Conservation (phyloP, 169 alveolate genomes). For the Eimeria praecox region DNA sequence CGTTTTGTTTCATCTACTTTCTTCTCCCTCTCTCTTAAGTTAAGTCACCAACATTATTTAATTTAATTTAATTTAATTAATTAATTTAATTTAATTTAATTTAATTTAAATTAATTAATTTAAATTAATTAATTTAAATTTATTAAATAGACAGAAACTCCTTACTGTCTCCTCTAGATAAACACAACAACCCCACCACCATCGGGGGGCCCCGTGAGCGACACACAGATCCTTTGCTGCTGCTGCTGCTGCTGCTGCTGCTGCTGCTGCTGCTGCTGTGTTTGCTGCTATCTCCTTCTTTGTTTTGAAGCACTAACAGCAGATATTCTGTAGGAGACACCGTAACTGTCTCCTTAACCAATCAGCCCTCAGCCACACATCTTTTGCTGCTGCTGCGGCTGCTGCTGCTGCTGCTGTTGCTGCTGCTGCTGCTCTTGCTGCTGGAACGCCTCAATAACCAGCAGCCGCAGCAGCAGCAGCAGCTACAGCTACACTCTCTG, state of each 20-base stretch:
- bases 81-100: neutral
- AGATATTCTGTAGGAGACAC: neutral
- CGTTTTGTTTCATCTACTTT: neutral
- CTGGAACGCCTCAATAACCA: neutral
- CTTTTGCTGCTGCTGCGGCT: neutral
- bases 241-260: conserved; percentile 23
- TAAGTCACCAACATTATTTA: neutral
- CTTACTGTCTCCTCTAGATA: neutral
- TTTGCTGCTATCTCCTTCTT: neutral
- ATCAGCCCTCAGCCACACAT: neutral
- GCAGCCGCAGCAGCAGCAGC: conserved; percentile 1
- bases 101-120: neutral
- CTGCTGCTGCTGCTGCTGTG: conserved; percentile 13
- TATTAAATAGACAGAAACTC: too few species aligned
- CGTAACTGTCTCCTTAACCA: neutral
- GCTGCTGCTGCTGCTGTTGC: conserved; percentile 26
- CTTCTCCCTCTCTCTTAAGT: neutral
- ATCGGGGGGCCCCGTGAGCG: neutral
- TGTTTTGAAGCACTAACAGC: neutral
- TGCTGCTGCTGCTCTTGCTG: conserved; percentile 33
- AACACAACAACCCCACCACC: conserved; percentile 11
- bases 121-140: neutral
- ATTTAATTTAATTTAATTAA: neutral
- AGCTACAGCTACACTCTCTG: neutral
- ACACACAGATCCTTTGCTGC: neutral